Base-by-base conservation (phyloP, 2,329 filamentous ascomycete genomes). In the Beauveria rudraprayagi region DNA sequence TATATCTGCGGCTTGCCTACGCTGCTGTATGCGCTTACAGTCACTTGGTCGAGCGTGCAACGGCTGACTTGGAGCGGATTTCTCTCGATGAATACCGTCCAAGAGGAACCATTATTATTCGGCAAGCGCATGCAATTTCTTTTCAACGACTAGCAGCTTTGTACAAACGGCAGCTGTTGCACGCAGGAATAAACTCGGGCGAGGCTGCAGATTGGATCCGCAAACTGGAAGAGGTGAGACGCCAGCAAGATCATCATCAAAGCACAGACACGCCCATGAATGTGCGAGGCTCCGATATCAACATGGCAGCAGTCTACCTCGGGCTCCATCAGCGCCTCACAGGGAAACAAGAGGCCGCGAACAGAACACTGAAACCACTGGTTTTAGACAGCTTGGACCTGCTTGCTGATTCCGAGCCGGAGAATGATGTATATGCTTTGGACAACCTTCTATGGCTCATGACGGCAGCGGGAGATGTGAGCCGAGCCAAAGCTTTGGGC, bases 221-320 rank as follows among this genome's bases (percentile, higher is more conserved):
- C 3, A 72, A 72, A 57, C 66, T 77, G 1, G 71, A 76, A 58
- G 65, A 65, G 50, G 70, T 77, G 5, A 72, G 72, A 60, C 60
- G 65, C 5, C 73, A 75, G 66, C 74, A 77, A 55, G 69, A 68
- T 58, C 67, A 69, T 28, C 73, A 77, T 22, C 72, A 74, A 55
- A 74, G 74, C 57, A 67, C 69, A 3, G 70, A 77, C 24, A 74
- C 77, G 64, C 76, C 75, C 3, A 65, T 73, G 22, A 69, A 71
- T 60, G 75, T 77, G 66, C 70, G 74, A 1, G 76, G 76, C 0
- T 75, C 75, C 0, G 75, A 77, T 40, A 70, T 76, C 62, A 77
- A 78, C 56, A 71, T 72, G 2, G 76, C 76, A 0, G 71, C 73
- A 17, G 72, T 78, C 24, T 77, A 75, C 63, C 69, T 76, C 11